Conservation (phyloP, 179 eudicot species). For the Patellifolia procumbens region DNA sequence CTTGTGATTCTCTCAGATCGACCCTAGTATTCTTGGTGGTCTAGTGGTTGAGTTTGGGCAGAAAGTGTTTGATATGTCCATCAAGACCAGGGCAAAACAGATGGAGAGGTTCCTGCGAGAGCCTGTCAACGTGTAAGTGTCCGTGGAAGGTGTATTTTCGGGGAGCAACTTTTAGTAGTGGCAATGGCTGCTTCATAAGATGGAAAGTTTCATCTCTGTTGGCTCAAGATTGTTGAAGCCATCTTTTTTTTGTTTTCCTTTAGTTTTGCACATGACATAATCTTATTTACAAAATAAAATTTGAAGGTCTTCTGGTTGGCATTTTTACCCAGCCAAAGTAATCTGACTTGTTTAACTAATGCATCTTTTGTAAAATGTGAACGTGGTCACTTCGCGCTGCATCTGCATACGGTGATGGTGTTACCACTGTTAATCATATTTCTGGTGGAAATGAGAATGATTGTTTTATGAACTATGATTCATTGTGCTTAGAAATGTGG, state of each 20-base stretch:
- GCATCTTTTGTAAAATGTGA: neutral
- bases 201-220: neutral
- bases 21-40: conserved; percentile 74
- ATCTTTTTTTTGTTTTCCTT: neutral
- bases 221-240: conserved; percentile 17
- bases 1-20: too few species aligned
- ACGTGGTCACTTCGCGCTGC: neutral
- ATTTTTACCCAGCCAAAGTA: neutral
- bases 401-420: neutral
- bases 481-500: too few species aligned
- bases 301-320: neutral
- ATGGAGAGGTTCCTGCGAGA: conserved; percentile 68
- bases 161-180: neutral
- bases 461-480: too few species aligned
- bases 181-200: conserved; percentile 25
- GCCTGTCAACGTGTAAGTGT: conserved; percentile 26
- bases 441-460: neutral
- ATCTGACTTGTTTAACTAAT: neutral
- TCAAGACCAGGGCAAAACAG: conserved; percentile 83
- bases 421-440: conserved; percentile 5
- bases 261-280: neutral
- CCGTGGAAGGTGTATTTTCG: neutral
- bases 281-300: conserved; percentile 17
- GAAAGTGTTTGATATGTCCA: conserved; percentile 93
- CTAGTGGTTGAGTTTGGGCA: conserved; percentile 78